A percentile compares a stretch with the other conserved stretches of the same genome.
Evolutionary conservation across 257 asterid genomes (phyloP).

Genomic region (Lithospermum erythrorhizon): DNA sequence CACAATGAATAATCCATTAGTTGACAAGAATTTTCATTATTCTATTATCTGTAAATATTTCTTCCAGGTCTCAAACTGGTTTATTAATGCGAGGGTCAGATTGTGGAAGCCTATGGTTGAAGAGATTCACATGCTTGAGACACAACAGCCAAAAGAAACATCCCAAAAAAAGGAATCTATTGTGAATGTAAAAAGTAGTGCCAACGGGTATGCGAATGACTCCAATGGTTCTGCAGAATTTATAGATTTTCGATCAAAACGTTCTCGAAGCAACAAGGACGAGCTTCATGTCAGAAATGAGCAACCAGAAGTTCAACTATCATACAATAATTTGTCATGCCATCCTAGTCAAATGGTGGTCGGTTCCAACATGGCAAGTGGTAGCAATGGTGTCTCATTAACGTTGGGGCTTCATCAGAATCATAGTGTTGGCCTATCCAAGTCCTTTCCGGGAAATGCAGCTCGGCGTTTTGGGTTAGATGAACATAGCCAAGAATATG

Average conservation of each 20-base stretch:
- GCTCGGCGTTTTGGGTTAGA: slow-evolving; percentile 92
- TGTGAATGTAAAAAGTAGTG: slow-evolving; percentile 19
- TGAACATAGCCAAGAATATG: slow-evolving; percentile 36
- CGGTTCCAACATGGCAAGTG: slow-evolving; percentile 26
- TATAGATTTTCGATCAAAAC: slow-evolving; percentile 41
- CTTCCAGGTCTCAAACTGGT: slow-evolving; percentile 85
- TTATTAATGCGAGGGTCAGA: slow-evolving; percentile 88
- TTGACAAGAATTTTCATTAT: background rate
- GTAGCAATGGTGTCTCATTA: slow-evolving; percentile 46
- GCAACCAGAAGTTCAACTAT: slow-evolving; percentile 23
- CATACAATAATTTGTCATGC: slow-evolving; percentile 33
- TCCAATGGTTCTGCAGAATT: slow-evolving; percentile 32
- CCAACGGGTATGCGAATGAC: slow-evolving; percentile 25
- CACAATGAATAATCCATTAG: too few relatives aligned
- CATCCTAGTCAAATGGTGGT: slow-evolving; percentile 19
- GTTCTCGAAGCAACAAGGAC: slow-evolving; percentile 29
- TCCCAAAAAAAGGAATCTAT: slow-evolving; percentile 32
- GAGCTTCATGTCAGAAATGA: slow-evolving; percentile 19
- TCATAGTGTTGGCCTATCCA: slow-evolving; percentile 41
- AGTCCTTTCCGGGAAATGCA: slow-evolving; percentile 52
- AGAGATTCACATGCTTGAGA: slow-evolving; percentile 88
- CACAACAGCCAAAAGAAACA: slow-evolving; percentile 44
- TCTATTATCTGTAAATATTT: background rate
- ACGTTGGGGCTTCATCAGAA: slow-evolving; percentile 89
- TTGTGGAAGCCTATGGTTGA: slow-evolving; percentile 99